Evolutionary conservation across 306 rosid species (phyloP).

Genomic region (Fragaria vesca): DNA sequence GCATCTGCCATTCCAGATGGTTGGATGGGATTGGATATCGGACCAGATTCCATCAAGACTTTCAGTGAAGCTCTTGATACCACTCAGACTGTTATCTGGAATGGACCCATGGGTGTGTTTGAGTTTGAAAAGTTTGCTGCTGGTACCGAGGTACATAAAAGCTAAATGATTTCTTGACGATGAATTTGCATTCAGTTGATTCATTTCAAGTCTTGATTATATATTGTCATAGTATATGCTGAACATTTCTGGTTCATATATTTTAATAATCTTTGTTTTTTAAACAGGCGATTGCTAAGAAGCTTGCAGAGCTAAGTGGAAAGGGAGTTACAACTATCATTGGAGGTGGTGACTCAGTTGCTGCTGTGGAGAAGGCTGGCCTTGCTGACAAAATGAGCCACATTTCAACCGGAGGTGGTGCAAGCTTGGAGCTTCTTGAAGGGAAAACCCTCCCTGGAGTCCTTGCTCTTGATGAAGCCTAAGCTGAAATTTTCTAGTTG

Average conservation of each 20-base stretch:
- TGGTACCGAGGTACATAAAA: constrained; percentile 70
- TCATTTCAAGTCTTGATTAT: not conserved
- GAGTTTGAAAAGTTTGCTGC: constrained; percentile 86
- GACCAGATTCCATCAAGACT: constrained; percentile 83
- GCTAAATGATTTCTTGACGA: not conserved
- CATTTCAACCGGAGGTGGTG: constrained; percentile 98
- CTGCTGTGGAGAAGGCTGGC: constrained; percentile 94
- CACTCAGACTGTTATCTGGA: constrained; percentile 84
- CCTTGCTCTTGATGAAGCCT: constrained; percentile 85
- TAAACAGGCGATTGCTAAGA: constrained; percentile 75
- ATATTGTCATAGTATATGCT: not conserved
- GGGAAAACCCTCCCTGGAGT: constrained; percentile 95
- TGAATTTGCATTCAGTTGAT: not conserved
- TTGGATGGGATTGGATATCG: constrained; percentile 99
- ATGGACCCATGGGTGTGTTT: constrained; percentile 99
- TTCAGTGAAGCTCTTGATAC: constrained; percentile 66
- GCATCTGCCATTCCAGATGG: constrained; percentile 84
- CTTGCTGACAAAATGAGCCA: constrained; percentile 96
- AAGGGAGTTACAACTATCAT: constrained; percentile 92
- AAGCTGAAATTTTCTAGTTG: constrained; percentile 17
- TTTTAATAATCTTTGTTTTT: not conserved
- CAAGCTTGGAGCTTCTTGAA: constrained; percentile 99
- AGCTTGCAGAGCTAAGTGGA: constrained; percentile 81
- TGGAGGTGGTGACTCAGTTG: constrained; percentile 98
- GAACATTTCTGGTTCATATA: not conserved